Percentiles rank a stretch among this genome's conserved stretches.
These are phyloP conservation scores for Acanthamoeba healyi DNA, from an alignment of 208 protist genomes.

Conservation along the genomic window DNA sequence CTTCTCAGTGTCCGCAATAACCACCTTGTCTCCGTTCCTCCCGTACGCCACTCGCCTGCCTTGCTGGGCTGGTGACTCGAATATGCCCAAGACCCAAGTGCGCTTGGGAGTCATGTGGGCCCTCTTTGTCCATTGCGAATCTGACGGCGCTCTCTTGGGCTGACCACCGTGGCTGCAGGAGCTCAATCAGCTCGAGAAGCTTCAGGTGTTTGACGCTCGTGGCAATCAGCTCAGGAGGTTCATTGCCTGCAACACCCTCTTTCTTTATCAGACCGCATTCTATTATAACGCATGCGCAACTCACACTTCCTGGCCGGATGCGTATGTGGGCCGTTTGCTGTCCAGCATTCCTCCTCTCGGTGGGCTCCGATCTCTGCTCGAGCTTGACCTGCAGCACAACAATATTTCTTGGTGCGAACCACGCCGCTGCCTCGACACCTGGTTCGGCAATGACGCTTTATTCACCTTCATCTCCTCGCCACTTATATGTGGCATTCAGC, in stretches of 20 bases:
- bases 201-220: constrained; percentile 32
- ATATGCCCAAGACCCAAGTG: no score
- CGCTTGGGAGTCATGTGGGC: no score
- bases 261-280: no score
- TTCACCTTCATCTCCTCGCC: not conserved
- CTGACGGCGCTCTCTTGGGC: not conserved
- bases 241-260: no score
- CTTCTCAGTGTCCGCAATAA: constrained; percentile 35
- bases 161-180: not conserved
- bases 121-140: no score
- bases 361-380: not conserved
- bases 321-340: not conserved
- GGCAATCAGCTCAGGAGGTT: constrained; percentile 19
- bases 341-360: constrained; percentile 1
- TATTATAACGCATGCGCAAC: no score
- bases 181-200: constrained; percentile 20
- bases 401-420: not conserved
- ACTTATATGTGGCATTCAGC: not conserved
- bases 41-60: not conserved
- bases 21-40: not conserved
- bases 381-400: constrained; percentile 40
- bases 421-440: no score
- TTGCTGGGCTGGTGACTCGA: not conserved
- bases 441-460: no score
- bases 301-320: not conserved